Percentiles rank a stretch among this genome's conserved stretches.
These are phyloP conservation scores for Dillenia suffruticosa DNA, from an alignment of 164 flowering plant species.

Conservation along the genomic window DNA sequence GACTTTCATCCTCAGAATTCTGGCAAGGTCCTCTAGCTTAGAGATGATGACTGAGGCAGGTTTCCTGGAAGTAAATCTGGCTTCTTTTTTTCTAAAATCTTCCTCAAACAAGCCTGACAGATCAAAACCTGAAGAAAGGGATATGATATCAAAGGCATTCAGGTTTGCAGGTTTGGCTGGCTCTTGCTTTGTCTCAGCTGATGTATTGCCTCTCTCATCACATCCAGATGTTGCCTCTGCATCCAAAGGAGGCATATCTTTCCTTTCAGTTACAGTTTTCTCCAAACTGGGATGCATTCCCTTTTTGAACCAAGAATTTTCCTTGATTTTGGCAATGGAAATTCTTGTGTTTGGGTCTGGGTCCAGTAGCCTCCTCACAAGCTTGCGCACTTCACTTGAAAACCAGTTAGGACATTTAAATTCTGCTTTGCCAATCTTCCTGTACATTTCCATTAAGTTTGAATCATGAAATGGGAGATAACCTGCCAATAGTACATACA, in stretches of 20 bases:
- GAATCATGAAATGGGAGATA: constrained; percentile 81
- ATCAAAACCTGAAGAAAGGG: constrained; percentile 74
- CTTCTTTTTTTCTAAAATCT: constrained; percentile 27
- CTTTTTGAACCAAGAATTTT: constrained; percentile 61
- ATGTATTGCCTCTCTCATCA: constrained; percentile 7
- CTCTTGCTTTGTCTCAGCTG: constrained; percentile 29
- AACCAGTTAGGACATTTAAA: constrained; percentile 73
- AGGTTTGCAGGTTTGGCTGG: constrained; percentile 26
- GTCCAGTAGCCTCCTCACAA: constrained; percentile 52
- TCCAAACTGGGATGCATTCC: constrained; percentile 22
- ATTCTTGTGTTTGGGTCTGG: constrained; percentile 64
- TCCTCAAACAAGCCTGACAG: constrained; percentile 68
- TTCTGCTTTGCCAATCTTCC: constrained; percentile 69
- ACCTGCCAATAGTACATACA: constrained; percentile 69
- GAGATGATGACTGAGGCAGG: constrained; percentile 60
- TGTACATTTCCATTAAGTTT: constrained; percentile 80
- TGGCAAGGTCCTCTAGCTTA: constrained; percentile 60
- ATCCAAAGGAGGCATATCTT: constrained; percentile 12
- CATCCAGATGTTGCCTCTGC: constrained; percentile 14
- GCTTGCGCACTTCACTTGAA: constrained; percentile 47
- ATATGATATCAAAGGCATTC: constrained; percentile 86
- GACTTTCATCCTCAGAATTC: constrained; percentile 36
- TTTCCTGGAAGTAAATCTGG: constrained; percentile 50
- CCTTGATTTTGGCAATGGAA: constrained; percentile 57
- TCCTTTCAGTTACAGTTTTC: constrained; percentile 16